A percentile compares a stretch with the other conserved stretches of the same genome.
phyloP scores from a whole-genome alignment of 2,329 filamentous ascomycete genomes.

The Colletotrichum karsti region DNA sequence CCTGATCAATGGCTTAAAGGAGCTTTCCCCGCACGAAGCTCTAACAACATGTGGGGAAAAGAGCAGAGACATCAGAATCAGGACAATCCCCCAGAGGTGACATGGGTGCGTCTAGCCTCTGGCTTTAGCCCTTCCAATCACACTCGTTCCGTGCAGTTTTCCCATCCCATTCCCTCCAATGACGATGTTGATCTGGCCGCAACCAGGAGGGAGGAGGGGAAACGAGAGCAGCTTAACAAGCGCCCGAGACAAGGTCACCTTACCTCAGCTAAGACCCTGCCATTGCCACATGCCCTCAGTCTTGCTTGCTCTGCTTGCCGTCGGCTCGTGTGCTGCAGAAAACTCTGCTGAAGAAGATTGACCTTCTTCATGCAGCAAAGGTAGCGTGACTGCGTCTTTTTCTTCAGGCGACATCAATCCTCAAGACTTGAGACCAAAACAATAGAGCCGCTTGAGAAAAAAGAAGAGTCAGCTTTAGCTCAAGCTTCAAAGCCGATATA shows the following conservation, averaged over 20 bases:
- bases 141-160: not conserved
- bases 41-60: constrained; percentile 21
- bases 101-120: not conserved
- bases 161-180: constrained; percentile 3
- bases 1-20: not conserved
- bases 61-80: not conserved
- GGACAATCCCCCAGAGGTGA: not conserved
- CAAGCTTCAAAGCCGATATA: constrained; percentile 15
- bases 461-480: not conserved
- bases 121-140: constrained; percentile 25
- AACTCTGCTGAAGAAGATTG: constrained; percentile 24
- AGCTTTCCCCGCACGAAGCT: constrained; percentile 27
- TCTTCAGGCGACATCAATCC: not conserved
- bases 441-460: not conserved
- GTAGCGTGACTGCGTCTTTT: not conserved
- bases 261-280: not conserved
- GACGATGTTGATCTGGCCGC: constrained; percentile 15
- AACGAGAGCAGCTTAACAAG: not conserved
- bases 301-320: not conserved
- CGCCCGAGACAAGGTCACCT: constrained; percentile 6
- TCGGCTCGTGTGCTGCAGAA: constrained; percentile 2
- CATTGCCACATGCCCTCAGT: not conserved
- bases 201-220: constrained; percentile 5
- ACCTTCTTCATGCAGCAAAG: not conserved
- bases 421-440: not conserved